Evolutionary conservation across 768 basidiomycete species (phyloP).

Genomic region (Tylopilus rubrobrunneus): DNA sequence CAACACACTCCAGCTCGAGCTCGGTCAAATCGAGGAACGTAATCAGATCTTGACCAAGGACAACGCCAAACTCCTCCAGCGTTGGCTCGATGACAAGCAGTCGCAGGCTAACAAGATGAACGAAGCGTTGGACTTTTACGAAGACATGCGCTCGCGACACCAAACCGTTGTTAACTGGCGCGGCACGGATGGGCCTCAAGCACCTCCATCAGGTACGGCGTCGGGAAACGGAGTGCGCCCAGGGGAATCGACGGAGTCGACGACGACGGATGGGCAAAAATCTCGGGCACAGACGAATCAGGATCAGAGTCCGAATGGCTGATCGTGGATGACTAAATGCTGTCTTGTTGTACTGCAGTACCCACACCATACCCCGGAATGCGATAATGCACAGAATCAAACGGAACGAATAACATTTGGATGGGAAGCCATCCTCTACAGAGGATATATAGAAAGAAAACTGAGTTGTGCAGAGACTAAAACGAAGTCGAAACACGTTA

Average conservation of each 20-base stretch:
- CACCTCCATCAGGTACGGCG: conserved; percentile 35
- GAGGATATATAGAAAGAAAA: conserved; percentile 27
- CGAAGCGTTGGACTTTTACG: conserved; percentile 85
- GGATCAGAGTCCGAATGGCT: conserved; percentile 93
- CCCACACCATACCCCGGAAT: conserved; percentile 16
- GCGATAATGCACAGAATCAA: conserved; percentile 8
- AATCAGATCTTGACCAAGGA: conserved; percentile 86
- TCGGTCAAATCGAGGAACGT: conserved; percentile 83
- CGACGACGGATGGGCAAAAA: conserved; percentile 65
- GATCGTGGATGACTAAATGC: conserved; percentile 51
- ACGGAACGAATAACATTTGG: conserved; percentile 23
- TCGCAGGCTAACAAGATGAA: conserved; percentile 93
- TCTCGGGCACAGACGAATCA: conserved; percentile 64
- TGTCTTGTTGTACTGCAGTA: conserved; percentile 9
- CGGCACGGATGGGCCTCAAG: conserved; percentile 34
- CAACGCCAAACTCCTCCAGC: conserved; percentile 91
- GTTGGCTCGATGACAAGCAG: conserved; percentile 96
- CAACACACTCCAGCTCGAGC: conserved; percentile 85
- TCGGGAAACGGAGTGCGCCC: conserved; percentile 44
- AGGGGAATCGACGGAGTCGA: conserved; percentile 34
- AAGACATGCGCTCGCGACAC: conserved; percentile 76
- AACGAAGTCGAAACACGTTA: conserved; percentile 21
- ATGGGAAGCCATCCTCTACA: conserved; percentile 31
- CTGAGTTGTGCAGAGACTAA: conserved; percentile 12
- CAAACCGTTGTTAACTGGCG: conserved; percentile 59